Percentiles rank a stretch among this genome's conserved stretches.
phyloP scores from a whole-genome alignment of 495 filamentous ascomycete genomes.

The Xylaria grammica region DNA sequence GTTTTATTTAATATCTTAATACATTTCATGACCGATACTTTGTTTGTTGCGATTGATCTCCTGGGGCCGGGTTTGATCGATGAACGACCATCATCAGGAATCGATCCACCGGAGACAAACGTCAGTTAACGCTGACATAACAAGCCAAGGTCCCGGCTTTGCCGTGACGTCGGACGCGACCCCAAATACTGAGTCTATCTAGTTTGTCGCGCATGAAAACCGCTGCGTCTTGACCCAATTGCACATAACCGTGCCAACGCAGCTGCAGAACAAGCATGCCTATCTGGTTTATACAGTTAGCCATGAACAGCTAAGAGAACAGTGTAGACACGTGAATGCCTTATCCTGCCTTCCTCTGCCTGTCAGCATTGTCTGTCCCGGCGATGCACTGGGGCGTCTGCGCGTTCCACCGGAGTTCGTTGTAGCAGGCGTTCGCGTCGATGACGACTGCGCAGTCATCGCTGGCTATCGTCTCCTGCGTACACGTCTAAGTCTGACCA shows the following conservation, averaged over 20 bases:
- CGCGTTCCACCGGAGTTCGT: slow-evolving; percentile 45
- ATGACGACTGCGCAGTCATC: slow-evolving; percentile 52
- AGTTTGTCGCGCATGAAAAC: slow-evolving; percentile 22
- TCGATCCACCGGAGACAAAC: too few relatives aligned
- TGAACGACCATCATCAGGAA: too few relatives aligned
- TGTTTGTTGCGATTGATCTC: too few relatives aligned
- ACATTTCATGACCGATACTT: too few relatives aligned
- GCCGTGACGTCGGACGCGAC: too few relatives aligned
- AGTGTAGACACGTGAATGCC: neutral
- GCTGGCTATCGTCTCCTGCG: slow-evolving; percentile 36
- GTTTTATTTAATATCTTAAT: too few relatives aligned
- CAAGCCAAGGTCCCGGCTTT: too few relatives aligned
- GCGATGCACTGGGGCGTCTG: slow-evolving; percentile 48
- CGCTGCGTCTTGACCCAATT: slow-evolving; percentile 38
- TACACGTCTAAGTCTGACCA: slow-evolving; percentile 40
- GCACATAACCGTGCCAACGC: slow-evolving; percentile 43
- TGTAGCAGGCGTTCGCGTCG: slow-evolving; percentile 52
- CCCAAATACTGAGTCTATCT: too few relatives aligned
- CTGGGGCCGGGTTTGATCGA: too few relatives aligned
- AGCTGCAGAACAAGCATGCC: slow-evolving; percentile 47
- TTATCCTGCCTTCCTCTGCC: slow-evolving; percentile 39
- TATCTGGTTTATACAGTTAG: slow-evolving; percentile 14
- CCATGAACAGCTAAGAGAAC: too few relatives aligned
- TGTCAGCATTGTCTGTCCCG: slow-evolving; percentile 40
- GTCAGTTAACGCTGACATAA: too few relatives aligned